Evolutionary conservation across 2,329 filamentous ascomycete genomes (phyloP).

Genomic region (Calycina herbarum): DNA sequence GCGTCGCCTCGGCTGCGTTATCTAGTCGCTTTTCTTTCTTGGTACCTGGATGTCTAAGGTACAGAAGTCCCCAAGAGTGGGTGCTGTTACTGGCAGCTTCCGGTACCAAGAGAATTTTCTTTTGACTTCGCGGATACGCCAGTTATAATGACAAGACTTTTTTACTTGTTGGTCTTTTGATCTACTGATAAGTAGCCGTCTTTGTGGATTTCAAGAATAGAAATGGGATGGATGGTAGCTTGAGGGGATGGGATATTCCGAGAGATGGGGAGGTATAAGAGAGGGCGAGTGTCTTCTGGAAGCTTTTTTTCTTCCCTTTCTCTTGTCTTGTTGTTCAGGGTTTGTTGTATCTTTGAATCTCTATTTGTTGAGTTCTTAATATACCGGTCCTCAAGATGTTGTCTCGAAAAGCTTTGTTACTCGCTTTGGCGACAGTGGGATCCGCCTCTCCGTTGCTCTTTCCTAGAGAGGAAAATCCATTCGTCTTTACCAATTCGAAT

Average conservation of each 20-base stretch:
- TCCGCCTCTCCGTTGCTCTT: slow-evolving; percentile 26
- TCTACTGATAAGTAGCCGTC: background rate
- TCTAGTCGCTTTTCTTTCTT: too few relatives aligned
- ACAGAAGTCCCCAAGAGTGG: too few relatives aligned
- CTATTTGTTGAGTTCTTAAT: background rate
- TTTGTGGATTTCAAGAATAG: background rate
- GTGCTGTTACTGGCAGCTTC: too few relatives aligned
- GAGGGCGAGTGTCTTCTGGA: background rate
- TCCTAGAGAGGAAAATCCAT: slow-evolving; percentile 22
- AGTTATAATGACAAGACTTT: background rate
- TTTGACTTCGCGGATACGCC: background rate
- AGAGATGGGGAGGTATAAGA: background rate
- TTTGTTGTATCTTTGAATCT: background rate
- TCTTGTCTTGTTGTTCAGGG: background rate
- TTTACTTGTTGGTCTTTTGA: background rate
- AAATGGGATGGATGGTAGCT: background rate
- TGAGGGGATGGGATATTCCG: background rate
- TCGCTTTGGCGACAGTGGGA: slow-evolving; percentile 17
- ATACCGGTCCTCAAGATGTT: slow-evolving; percentile 6
- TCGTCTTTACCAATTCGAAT: slow-evolving; percentile 30
- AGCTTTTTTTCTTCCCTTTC: background rate
- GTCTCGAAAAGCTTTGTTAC: slow-evolving; percentile 4
- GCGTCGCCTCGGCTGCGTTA: too few relatives aligned
- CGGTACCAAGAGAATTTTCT: too few relatives aligned
- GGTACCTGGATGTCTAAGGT: too few relatives aligned